phyloP scores from a whole-genome alignment of 202 grass and related monocot species.

The Dendrocalamus latiflorus region DNA sequence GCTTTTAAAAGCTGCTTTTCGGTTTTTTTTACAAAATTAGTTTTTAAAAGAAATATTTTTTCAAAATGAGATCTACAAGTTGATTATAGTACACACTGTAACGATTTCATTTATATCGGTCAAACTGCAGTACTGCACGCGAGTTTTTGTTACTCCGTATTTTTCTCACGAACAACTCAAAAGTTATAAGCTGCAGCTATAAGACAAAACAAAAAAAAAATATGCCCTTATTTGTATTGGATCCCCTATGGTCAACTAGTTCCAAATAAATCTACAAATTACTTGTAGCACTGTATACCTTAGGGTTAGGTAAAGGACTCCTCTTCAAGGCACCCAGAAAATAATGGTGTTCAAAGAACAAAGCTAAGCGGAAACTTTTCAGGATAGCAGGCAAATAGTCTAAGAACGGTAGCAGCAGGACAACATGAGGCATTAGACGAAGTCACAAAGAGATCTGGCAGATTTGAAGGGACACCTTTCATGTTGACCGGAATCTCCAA shows the following conservation, averaged over 20 bases:
- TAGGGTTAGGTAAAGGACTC: background rate
- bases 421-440: background rate
- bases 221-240: slow-evolving; percentile 1
- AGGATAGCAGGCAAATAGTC: background rate
- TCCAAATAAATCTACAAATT: slow-evolving; percentile 3
- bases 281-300: background rate
- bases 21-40: too few species aligned
- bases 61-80: too few species aligned
- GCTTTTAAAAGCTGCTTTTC: too few species aligned
- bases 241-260: background rate
- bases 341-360: too few species aligned
- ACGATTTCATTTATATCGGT: too few species aligned
- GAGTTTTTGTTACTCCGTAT: too few species aligned
- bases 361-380: background rate
- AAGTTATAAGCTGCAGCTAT: too few species aligned
- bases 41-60: too few species aligned
- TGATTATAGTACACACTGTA: too few species aligned
- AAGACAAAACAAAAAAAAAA: too few species aligned
- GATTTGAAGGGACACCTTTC: background rate
- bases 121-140: too few species aligned
- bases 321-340: background rate
- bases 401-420: background rate
- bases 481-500: background rate
- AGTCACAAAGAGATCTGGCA: background rate
- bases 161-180: too few species aligned